Evolutionary conservation across 2,329 filamentous ascomycete genomes (phyloP), one percentile per base, ranked within the genome.

Genomic region (Leptographium wingfieldii): DNA sequence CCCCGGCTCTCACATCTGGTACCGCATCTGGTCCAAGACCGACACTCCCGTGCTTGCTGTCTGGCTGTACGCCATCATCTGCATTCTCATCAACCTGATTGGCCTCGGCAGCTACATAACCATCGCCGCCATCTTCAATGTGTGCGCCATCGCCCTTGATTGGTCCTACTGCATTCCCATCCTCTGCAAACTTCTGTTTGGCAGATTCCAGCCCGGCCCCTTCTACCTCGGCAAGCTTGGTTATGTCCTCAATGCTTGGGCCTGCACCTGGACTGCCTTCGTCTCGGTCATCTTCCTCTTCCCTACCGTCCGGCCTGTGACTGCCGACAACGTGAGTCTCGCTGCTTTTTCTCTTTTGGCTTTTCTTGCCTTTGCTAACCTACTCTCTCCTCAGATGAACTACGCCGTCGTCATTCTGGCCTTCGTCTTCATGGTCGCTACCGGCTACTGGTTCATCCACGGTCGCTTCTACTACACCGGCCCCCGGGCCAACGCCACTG

Each of bases 131-230:
- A 76, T 81, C 57, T 81, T 81, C 72, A 80, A 80, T 67, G 69
- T 79, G 52, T 79, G 76, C 65, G 77, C 79, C 62, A 81, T 81
- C 63, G 77, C 78, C 40, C 72, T 81, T 31, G 77, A 81, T 66
- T 78, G 77, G 76, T 76, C 73, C 57, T 82, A 82, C 70, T 77
- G 76, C 69, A 81, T 82, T 61, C 80, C 80, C 33, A 80, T 82
- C 64, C 61, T 74, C 56, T 80, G 77, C 73, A 81, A 81, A 69
- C 68, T 81, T 10, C 38, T 73, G 29, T 80, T 73, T 59, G 70
- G 69, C 60, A 72, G 74, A 56, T 81, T 81, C 66, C 66, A 76
- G 68, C 75, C 71, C 0, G 79, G 79, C 0, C 79, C 79, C 43
- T 81, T 77, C 76, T 69, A 79, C 62, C 68, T 81, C 67, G 79